Evolutionary conservation across 768 basidiomycete genomes (phyloP), one percentile per base, ranked within the genome.

Genomic region (Termitomyces sp.): DNA sequence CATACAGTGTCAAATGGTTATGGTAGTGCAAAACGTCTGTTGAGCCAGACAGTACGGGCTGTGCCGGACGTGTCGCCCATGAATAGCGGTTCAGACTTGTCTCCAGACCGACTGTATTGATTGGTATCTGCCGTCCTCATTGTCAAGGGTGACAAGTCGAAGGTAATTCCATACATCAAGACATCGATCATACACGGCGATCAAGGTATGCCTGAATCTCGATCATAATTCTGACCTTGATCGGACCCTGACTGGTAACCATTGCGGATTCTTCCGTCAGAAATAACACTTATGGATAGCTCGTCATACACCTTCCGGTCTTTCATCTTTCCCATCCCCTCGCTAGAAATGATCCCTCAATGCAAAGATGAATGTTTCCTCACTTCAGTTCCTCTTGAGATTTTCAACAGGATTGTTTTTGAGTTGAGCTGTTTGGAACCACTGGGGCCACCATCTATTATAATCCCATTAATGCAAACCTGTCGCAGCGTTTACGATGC

Each of bases 391-490:
- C 60, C 61, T 1, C 51, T 43, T 7, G 61, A 62, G 28, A 43
- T 62, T 9, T 50, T 62, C 55, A 55, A 81, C 58, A 63, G 73
- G 60, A 79, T 89, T 70, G 79, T 74, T 50, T 71, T 82, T 69
- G 68, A 79, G 47, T 66, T 85, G 66, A 71, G 76, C 56, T 68
- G 72, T 47, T 59, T 68, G 30, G 62, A 67, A 0, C 75, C 74
- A 1, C 70, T 77, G 28, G 80, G 79, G 18, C 82, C 79, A 0
- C 86, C 86, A 0, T 36, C 67, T 1, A 58, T 71, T 7, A 67
- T 88, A 49, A 56, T 79, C 18, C 73, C 85, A 0, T 72, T 90
- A 50, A 77, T 82, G 48, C 69, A 69, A 32, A 69, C 79, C 4
- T 83, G 74, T 56, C 71, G 61, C 2, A 56, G 65, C 47, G 63